Conservation (phyloP, 306 rosid genomes). For the Trifolium pratense region DNA sequence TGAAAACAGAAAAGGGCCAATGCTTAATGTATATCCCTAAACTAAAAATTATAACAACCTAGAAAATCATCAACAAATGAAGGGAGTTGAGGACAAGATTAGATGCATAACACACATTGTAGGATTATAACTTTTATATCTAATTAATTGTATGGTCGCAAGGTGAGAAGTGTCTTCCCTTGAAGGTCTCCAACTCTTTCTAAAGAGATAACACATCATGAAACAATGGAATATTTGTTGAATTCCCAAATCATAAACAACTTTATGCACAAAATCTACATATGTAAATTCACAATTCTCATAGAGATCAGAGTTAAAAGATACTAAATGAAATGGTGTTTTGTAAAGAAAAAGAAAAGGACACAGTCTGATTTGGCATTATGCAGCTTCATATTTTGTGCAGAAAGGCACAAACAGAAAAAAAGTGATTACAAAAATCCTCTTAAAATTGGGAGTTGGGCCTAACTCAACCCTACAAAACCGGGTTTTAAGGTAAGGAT, state of each 20-base stretch:
- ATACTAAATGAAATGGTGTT: background rate
- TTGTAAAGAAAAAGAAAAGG: slow-evolving; percentile 19
- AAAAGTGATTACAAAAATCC: slow-evolving; percentile 15
- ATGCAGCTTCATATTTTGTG: slow-evolving; percentile 35
- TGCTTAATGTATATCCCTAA: slow-evolving; percentile 29
- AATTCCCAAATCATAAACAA: slow-evolving; percentile 34
- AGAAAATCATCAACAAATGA: slow-evolving; percentile 13
- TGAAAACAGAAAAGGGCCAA: slow-evolving; percentile 47
- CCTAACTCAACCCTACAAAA: no score
- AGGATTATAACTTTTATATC: background rate
- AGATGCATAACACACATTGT: background rate
- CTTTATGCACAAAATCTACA: slow-evolving; percentile 5
- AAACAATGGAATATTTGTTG: slow-evolving; percentile 17
- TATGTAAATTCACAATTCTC: slow-evolving; percentile 32
- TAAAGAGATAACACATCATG: slow-evolving; percentile 19
- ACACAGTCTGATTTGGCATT: slow-evolving; percentile 22
- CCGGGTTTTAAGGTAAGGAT: no score
- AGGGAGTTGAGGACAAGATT: slow-evolving; percentile 13
- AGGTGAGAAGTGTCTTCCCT: slow-evolving; percentile 23
- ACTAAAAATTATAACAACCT: slow-evolving; percentile 14
- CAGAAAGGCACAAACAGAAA: slow-evolving; percentile 2
- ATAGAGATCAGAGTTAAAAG: slow-evolving; percentile 28
- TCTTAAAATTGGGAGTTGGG: no score
- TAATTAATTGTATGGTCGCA: background rate
- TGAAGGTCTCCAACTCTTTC: slow-evolving; percentile 21